Percentiles rank a stretch among this genome's conserved stretches.
These are phyloP conservation scores for Plasmodiophora brassicae DNA, from an alignment of 208 protist species.

Conservation along the genomic window DNA sequence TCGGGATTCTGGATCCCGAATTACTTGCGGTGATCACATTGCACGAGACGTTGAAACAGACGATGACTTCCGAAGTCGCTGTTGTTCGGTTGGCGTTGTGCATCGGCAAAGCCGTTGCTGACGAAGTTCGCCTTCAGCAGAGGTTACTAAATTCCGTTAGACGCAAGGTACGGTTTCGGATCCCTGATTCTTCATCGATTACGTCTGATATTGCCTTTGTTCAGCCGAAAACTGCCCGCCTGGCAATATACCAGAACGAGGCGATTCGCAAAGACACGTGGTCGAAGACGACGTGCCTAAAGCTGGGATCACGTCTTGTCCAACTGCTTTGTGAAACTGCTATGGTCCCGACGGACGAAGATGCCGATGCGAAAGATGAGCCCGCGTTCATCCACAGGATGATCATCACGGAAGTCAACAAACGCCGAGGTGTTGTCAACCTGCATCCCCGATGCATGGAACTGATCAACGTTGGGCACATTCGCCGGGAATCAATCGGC, in stretches of 20 bases:
- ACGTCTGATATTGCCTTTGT: background rate
- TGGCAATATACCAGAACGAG: background rate
- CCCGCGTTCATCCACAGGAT: background rate
- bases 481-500: background rate
- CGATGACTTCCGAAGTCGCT: background rate
- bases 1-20: background rate
- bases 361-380: background rate
- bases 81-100: background rate
- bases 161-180: background rate
- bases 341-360: too few relatives aligned
- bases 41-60: background rate
- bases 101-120: background rate
- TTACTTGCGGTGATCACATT: slow-evolving; percentile 4
- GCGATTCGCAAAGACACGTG: background rate
- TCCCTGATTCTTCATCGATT: too few relatives aligned
- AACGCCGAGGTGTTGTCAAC: background rate
- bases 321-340: background rate
- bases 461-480: background rate
- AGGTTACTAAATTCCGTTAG: background rate
- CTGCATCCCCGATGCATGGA: background rate
- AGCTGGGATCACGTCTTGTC: slow-evolving; percentile 4
- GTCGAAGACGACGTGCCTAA: background rate
- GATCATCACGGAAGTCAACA: background rate
- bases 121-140: background rate
- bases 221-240: background rate